phyloP scores from a whole-genome alignment of 495 filamentous ascomycete species.

The Terfezia claveryi region DNA sequence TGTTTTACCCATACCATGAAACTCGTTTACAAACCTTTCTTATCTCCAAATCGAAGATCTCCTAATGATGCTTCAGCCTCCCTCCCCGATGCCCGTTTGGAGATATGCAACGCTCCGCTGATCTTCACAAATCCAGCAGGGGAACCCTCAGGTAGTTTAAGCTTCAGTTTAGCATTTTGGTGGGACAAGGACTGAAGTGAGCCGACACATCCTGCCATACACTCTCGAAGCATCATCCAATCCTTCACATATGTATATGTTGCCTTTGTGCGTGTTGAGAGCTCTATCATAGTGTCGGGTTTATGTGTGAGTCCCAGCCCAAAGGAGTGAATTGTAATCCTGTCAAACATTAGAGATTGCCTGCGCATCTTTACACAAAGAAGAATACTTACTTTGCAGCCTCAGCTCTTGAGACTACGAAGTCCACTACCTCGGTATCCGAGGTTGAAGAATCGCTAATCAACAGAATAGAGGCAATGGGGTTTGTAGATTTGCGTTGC shows the following conservation, averaged over 20 bases:
- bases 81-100: conserved; percentile 88
- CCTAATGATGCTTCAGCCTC: conserved; percentile 87
- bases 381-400: conserved; percentile 61
- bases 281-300: conserved; percentile 93
- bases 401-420: conserved; percentile 93
- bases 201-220: conserved; percentile 82
- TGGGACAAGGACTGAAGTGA: conserved; percentile 93
- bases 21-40: conserved; percentile 34
- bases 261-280: conserved; percentile 88
- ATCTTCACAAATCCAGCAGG: conserved; percentile 98
- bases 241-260: conserved; percentile 97
- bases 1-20: conserved; percentile 6
- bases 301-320: conserved; percentile 94
- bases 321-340: conserved; percentile 90
- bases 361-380: neutral
- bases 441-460: conserved; percentile 99
- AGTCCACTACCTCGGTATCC: conserved; percentile 88
- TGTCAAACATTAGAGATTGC: conserved; percentile 23
- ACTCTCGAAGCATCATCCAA: conserved; percentile 99
- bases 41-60: conserved; percentile 89
- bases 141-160: conserved; percentile 83
- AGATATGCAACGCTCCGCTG: conserved; percentile 87
- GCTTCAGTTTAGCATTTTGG: conserved; percentile 93
- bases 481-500: conserved; percentile 92
- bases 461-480: conserved; percentile 82